Conservation (phyloP, 73 alveolate genomes). For the Tetrahymena malaccensis region DNA sequence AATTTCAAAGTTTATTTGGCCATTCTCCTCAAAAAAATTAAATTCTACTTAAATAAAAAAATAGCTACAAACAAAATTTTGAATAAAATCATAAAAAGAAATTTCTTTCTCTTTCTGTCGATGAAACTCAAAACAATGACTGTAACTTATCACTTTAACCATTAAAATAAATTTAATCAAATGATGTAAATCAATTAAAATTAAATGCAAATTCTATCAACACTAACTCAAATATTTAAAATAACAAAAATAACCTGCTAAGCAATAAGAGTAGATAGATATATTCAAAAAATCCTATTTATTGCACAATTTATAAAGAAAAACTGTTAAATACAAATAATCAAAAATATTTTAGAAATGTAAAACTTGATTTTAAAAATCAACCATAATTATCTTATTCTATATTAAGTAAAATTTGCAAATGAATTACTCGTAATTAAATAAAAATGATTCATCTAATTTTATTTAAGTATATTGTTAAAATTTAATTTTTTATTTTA, state of each 20-base stretch:
- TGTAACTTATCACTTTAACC: not conserved
- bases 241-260: not conserved
- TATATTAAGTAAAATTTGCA: not conserved
- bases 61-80: not conserved
- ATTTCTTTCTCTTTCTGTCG: not conserved
- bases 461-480: no score
- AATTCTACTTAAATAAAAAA: not conserved
- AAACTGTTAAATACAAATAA: not conserved
- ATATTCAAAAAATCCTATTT: not conserved
- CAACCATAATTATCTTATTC: not conserved
- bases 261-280: not conserved
- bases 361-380: not conserved
- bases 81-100: not conserved
- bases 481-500: no score
- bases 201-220: not conserved
- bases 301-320: not conserved
- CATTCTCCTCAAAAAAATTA: not conserved
- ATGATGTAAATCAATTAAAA: not conserved
- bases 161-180: not conserved
- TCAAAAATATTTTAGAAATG: not conserved
- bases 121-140: not conserved
- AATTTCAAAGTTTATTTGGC: not conserved
- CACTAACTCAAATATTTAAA: not conserved
- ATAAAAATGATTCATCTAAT: no score
- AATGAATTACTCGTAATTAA: not conserved